phyloP scores from a whole-genome alignment of 345 rosid genomes.

The Ceriops decandra region DNA sequence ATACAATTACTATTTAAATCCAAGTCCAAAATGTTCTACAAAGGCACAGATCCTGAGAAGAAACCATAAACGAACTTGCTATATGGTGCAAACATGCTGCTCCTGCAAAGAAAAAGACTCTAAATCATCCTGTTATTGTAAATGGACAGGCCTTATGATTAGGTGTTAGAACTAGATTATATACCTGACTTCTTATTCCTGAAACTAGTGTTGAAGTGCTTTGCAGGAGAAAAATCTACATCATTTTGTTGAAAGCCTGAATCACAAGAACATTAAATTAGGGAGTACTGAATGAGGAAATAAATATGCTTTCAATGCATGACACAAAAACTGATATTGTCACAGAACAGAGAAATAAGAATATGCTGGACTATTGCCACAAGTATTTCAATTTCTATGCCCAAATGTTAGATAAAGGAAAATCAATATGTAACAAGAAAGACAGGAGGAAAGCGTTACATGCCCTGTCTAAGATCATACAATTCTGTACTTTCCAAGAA shows the following conservation, averaged over 20 bases:
- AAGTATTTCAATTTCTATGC: not conserved
- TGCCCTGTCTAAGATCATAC: no score
- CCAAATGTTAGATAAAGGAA: not conserved
- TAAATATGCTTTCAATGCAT: not conserved
- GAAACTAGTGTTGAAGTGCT: slow-evolving; percentile 44
- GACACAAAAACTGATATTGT: not conserved
- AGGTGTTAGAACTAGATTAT: slow-evolving; percentile 6
- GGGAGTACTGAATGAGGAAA: not conserved
- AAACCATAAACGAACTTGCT: not conserved
- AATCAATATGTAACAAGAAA: no score
- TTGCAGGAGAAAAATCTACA: slow-evolving; percentile 30
- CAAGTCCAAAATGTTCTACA: not conserved
- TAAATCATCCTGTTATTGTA: no score
- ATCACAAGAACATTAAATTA: slow-evolving; percentile 12
- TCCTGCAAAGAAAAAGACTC: no score
- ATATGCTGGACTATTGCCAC: not conserved
- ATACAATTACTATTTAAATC: not conserved
- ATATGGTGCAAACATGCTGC: not conserved
- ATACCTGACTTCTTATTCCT: slow-evolving; percentile 43
- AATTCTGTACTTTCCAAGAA: no score
- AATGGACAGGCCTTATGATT: not conserved
- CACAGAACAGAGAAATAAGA: not conserved
- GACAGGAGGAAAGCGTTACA: no score
- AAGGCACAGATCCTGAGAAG: not conserved
- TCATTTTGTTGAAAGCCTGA: slow-evolving; percentile 41